Conservation (phyloP, 2,329 filamentous ascomycete genomes). For the Esteya vermicola region DNA sequence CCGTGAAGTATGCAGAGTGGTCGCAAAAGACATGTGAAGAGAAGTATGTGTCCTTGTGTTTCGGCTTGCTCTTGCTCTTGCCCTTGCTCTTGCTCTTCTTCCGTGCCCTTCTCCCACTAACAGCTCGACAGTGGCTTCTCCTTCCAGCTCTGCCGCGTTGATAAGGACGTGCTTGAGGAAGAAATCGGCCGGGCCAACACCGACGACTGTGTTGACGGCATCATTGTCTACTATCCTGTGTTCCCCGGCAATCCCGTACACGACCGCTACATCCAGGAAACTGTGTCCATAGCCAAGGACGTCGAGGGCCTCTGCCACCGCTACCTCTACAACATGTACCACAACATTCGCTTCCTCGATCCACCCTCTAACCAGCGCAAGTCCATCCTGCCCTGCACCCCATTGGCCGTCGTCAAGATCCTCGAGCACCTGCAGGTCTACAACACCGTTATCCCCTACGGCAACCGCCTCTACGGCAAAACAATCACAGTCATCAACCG, state of each 20-base stretch:
- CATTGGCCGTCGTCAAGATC: slow-evolving; percentile 91
- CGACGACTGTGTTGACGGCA: slow-evolving; percentile 64
- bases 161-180: slow-evolving; percentile 83
- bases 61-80: too few species aligned
- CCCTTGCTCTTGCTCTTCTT: not conserved
- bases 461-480: slow-evolving; percentile 84
- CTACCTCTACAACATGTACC: slow-evolving; percentile 99
- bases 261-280: slow-evolving; percentile 92
- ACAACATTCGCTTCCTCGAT: slow-evolving; percentile 92
- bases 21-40: slow-evolving; percentile 92
- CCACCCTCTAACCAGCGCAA: slow-evolving; percentile 63
- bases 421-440: slow-evolving; percentile 92
- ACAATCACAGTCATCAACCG: slow-evolving; percentile 95
- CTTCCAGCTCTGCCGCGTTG: slow-evolving; percentile 71
- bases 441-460: slow-evolving; percentile 84
- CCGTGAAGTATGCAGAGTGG: slow-evolving; percentile 90
- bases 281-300: slow-evolving; percentile 79
- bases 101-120: too few species aligned
- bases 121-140: slow-evolving; percentile 58
- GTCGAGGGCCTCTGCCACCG: slow-evolving; percentile 89
- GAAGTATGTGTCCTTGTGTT: slow-evolving; percentile 50
- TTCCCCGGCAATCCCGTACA: slow-evolving; percentile 67
- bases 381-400: slow-evolving; percentile 89
- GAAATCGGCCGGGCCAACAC: slow-evolving; percentile 73
- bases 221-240: slow-evolving; percentile 98